phyloP scores from a whole-genome alignment of 768 basidiomycete species.

The Jaapia argillacea region DNA sequence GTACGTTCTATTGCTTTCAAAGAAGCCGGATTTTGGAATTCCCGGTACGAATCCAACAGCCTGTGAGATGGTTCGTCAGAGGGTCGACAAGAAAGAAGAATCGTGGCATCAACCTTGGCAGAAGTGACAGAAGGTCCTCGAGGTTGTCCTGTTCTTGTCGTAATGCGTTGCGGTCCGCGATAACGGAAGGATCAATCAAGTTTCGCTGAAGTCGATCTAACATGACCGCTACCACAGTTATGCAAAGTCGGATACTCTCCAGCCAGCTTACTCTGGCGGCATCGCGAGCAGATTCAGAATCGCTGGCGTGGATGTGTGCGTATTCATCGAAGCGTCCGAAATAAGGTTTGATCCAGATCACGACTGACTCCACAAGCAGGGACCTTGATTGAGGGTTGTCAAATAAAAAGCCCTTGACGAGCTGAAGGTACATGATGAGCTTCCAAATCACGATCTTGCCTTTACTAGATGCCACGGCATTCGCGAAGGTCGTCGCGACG shows the following conservation, averaged over 20 bases:
- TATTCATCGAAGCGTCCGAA: constrained; percentile 90
- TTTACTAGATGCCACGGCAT: constrained; percentile 64
- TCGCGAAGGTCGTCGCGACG: constrained; percentile 80
- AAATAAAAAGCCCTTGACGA: constrained; percentile 83
- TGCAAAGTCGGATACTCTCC: constrained; percentile 82
- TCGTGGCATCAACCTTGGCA: constrained; percentile 59
- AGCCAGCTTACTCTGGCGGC: constrained; percentile 79
- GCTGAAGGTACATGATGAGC: constrained; percentile 86
- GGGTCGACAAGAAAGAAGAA: background rate
- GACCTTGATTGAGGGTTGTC: constrained; percentile 72
- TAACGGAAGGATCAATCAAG: constrained; percentile 56
- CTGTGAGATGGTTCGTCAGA: constrained; percentile 26
- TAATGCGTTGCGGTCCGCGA: constrained; percentile 48
- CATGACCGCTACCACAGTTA: constrained; percentile 84
- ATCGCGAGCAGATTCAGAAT: constrained; percentile 59
- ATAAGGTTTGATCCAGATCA: constrained; percentile 92
- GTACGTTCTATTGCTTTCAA: constrained; percentile 61
- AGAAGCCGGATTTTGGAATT: constrained; percentile 62
- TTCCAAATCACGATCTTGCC: constrained; percentile 92
- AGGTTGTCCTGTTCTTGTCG: constrained; percentile 87
- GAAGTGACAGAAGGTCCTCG: constrained; percentile 70
- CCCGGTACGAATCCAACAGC: constrained; percentile 80
- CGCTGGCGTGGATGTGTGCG: constrained; percentile 47
- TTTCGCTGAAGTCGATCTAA: constrained; percentile 82
- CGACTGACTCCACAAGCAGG: constrained; percentile 75